Evolutionary conservation across 1,139 yeast species (phyloP), one percentile per base, ranked within the genome.

Genomic region (Sugiyamaella paludigena): DNA sequence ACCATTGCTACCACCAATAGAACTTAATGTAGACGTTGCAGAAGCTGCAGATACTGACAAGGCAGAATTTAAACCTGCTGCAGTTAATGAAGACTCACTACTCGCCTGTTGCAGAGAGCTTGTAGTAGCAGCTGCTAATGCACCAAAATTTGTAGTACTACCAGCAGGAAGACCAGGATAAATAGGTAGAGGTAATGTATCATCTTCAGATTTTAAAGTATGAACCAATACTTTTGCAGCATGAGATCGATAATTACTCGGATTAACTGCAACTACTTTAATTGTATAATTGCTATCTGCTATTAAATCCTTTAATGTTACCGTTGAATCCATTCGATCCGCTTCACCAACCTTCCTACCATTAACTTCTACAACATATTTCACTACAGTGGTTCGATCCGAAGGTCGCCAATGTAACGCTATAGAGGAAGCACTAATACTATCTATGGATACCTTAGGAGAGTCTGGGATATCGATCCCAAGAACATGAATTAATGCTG

Each of bases 351-450:
- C 67, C 57, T 70, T 73, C 32, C 67, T 63, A 12, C 81, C 82
- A 56, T 79, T 77, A 39, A 79, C 64, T 54, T 74, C 77, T 12
- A 79, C 57, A 31, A 72, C 63, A 55, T 72, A 74, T 52, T 73
- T 74, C 43, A 72, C 66, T 7, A 69, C 70, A 7, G 59, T 43
- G 32, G 58, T 61, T 36, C 64, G 53, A 48, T 64, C 65, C 39
- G 75, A 66, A 35, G 63, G 52, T 40, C 78, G 78, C 88, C 87
- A 83, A 57, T 81, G 85, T 26, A 83, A 55, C 6, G 76, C 72
- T 19, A 82, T 74, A 4, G 76, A 66, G 12, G 71, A 67, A 33
- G 72, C 68, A 0, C 82, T 73, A 38, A 83, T 75, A 51, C 74
- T 73, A 56, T 80, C 84, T 9, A 82, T 73, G 3, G 83, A 77